A percentile compares a stretch with the other conserved stretches of the same genome.
Conservation (phyloP, 768 basidiomycete species). For the Psilocybe azurescens region DNA sequence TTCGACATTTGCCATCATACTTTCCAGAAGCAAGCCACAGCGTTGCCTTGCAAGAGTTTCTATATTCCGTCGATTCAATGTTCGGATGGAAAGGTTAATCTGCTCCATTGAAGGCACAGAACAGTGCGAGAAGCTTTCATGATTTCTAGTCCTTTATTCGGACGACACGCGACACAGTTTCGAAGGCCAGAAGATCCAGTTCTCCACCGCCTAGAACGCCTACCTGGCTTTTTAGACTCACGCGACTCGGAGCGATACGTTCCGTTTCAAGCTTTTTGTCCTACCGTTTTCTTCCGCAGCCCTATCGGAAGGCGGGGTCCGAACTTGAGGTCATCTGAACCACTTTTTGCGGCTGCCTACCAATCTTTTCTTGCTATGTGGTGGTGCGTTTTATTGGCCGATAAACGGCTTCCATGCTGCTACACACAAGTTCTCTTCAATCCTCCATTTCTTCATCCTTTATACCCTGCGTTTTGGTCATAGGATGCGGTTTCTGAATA, state of each 20-base stretch:
- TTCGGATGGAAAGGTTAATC: slow-evolving; percentile 3
- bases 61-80: background rate
- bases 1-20: background rate
- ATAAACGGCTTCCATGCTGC: slow-evolving; percentile 11
- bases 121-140: background rate
- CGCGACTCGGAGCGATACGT: slow-evolving; percentile 6
- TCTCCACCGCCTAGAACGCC: background rate
- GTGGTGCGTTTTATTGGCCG: slow-evolving; percentile 12
- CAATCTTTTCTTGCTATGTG: background rate
- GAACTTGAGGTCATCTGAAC: slow-evolving; percentile 17
- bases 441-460: slow-evolving; percentile 1
- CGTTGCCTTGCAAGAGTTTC: background rate
- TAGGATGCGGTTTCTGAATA: slow-evolving; percentile 4
- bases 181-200: slow-evolving; percentile 11
- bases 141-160: background rate
- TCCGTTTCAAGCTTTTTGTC: background rate
- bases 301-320: slow-evolving; percentile 13
- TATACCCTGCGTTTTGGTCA: slow-evolving; percentile 7
- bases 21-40: background rate
- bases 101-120: background rate
- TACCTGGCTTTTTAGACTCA: background rate
- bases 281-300: background rate
- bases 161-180: background rate
- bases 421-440: slow-evolving; percentile 13
- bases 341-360: background rate